A percentile compares a stretch with the other conserved stretches of the same genome.
phyloP scores from a whole-genome alignment of 331 rosid genomes.

The Rhamnella rubrinervis region DNA sequence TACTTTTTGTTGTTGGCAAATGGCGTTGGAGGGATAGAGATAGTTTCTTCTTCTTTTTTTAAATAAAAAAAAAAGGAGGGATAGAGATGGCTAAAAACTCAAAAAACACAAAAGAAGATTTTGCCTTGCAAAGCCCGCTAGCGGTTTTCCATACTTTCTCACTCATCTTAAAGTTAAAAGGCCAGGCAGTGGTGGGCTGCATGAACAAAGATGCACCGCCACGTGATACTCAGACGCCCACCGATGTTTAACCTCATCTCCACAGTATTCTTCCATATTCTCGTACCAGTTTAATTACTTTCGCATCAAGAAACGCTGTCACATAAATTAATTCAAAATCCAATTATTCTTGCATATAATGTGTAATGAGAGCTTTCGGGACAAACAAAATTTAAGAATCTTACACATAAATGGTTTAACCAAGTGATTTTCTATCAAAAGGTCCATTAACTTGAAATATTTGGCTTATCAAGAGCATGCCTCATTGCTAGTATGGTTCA shows the following conservation, averaged over 20 bases:
- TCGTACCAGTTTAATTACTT: too few species aligned
- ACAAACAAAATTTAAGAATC: too few species aligned
- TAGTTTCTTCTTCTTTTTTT: not conserved
- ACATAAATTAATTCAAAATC: too few species aligned
- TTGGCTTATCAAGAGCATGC: too few species aligned
- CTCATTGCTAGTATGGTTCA: too few species aligned
- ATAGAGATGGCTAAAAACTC: slow-evolving; percentile 7
- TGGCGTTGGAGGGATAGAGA: not conserved
- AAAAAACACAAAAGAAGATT: not conserved
- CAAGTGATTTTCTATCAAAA: too few species aligned
- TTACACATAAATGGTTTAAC: too few species aligned
- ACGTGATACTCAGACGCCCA: slow-evolving; percentile 46
- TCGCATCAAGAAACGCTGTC: too few species aligned
- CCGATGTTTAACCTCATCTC: not conserved
- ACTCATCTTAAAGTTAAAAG: slow-evolving; percentile 31
- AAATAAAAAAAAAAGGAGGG: not conserved
- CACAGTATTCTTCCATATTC: too few species aligned
- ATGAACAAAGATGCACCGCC: slow-evolving; percentile 46
- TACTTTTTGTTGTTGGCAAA: not conserved
- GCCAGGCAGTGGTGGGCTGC: slow-evolving; percentile 42
- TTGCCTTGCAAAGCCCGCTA: slow-evolving; percentile 41
- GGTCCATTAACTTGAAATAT: too few species aligned
- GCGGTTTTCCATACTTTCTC: slow-evolving; percentile 28
- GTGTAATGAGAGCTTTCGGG: too few species aligned
- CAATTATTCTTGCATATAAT: too few species aligned